These are phyloP conservation scores for Coemansia sp. DNA, from an alignment of 192 early-diverging fungal genomes.

Conservation along the genomic window DNA sequence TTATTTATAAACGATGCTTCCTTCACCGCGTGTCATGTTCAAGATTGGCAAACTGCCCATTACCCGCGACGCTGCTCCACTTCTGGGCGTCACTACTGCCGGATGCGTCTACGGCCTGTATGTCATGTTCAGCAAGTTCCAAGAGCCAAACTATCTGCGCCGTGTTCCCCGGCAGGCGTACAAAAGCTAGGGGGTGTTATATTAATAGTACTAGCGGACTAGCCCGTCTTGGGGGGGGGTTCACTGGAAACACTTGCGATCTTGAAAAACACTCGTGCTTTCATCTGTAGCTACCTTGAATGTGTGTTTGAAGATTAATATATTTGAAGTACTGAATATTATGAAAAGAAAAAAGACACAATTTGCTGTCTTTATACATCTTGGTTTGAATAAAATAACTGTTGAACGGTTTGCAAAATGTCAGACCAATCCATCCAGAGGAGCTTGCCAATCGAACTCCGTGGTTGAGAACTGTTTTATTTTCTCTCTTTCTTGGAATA, in stretches of 20 bases:
- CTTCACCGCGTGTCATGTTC: constrained; percentile 32
- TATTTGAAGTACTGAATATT: no score
- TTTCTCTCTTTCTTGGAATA: not conserved
- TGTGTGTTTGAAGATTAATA: no score
- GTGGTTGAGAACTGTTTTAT: constrained; percentile 39
- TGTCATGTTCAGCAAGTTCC: constrained; percentile 51
- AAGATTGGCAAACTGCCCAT: constrained; percentile 36
- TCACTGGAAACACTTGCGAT: constrained; percentile 44
- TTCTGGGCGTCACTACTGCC: constrained; percentile 42
- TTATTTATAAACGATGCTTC: constrained; percentile 1
- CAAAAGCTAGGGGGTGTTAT: constrained; percentile 29
- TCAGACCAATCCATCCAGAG: no score
- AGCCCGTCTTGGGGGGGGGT: constrained; percentile 43
- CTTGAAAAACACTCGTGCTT: constrained; percentile 29
- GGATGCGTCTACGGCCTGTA: constrained; percentile 50
- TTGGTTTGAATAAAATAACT: no score
- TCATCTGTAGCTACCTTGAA: no score
- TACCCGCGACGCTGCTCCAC: constrained; percentile 43
- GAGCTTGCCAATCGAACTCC: not conserved
- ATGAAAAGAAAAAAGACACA: no score
- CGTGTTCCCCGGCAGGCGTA: constrained; percentile 35
- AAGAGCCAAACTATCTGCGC: constrained; percentile 52
- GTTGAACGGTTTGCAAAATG: not conserved
- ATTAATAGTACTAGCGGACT: constrained; percentile 28
- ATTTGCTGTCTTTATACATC: no score